Evolutionary conservation across 2,329 filamentous ascomycete genomes (phyloP).

Genomic region (Fusarium piperis): DNA sequence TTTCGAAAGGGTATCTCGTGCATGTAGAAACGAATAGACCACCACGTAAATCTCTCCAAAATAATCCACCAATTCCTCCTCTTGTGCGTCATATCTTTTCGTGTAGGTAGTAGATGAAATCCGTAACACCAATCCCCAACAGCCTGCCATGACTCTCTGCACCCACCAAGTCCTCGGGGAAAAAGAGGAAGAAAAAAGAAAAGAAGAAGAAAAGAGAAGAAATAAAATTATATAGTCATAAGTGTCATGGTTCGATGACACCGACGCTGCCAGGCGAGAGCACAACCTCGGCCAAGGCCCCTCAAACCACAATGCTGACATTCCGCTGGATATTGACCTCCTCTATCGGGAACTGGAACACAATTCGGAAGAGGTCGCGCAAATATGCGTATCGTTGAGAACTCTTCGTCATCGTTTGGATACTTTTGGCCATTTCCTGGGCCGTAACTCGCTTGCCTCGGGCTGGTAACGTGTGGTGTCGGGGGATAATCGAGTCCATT

Average conservation of each 20-base stretch:
- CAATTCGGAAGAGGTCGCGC: conserved; percentile 81
- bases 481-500: conserved; percentile 69
- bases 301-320: conserved; percentile 65
- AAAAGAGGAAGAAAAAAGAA: background rate
- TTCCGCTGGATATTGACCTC: conserved; percentile 76
- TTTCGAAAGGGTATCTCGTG: conserved; percentile 45
- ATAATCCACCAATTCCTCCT: conserved; percentile 4
- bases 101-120: conserved; percentile 4
- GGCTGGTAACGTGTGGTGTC: conserved; percentile 55
- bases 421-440: conserved; percentile 81
- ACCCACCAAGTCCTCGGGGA: conserved; percentile 4
- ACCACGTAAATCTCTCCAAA: conserved; percentile 31
- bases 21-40: conserved; percentile 43
- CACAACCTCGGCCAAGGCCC: background rate
- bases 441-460: conserved; percentile 70
- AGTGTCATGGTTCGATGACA: background rate
- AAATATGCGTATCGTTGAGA: conserved; percentile 79
- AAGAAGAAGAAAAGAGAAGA: conserved; percentile 7
- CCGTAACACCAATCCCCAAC: conserved; percentile 12
- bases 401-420: conserved; percentile 77
- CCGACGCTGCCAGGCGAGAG: background rate
- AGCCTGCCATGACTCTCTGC: conserved; percentile 19
- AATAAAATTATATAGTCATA: conserved; percentile 24
- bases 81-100: conserved; percentile 25
- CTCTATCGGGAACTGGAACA: conserved; percentile 85